Conservation (phyloP, 2,329 filamentous ascomycete species). For the Neofusicoccum cordaticola region DNA sequence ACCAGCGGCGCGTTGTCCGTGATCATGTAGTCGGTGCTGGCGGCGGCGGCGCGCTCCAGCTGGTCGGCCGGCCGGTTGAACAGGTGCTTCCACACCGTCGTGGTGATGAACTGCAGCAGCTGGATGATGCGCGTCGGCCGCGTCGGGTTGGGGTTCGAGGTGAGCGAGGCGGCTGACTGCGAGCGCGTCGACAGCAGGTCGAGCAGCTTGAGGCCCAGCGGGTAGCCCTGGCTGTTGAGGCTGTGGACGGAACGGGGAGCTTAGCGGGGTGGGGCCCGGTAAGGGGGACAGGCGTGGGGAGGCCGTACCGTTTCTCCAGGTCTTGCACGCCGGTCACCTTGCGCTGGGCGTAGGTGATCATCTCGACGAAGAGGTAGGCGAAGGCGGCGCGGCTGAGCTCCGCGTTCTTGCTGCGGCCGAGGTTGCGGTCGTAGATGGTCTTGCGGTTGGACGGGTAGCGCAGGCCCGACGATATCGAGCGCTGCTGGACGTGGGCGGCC, state of each 20-base stretch:
- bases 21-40: slow-evolving; percentile 97
- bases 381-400: slow-evolving; percentile 93
- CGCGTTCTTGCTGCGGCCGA: slow-evolving; percentile 83
- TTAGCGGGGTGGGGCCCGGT: slow-evolving; percentile 48
- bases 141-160: slow-evolving; percentile 33
- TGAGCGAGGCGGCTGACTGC: slow-evolving; percentile 31
- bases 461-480: slow-evolving; percentile 52
- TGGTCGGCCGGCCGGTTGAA: slow-evolving; percentile 89
- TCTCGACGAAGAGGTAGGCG: slow-evolving; percentile 92
- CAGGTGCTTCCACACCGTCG: slow-evolving; percentile 85
- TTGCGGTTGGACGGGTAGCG: slow-evolving; percentile 91
- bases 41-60: slow-evolving; percentile 82
- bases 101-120: slow-evolving; percentile 92
- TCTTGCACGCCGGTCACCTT: slow-evolving; percentile 90
- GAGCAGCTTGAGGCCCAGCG: slow-evolving; percentile 88
- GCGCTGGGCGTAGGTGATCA: slow-evolving; percentile 92
- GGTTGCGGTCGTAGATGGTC: slow-evolving; percentile 93
- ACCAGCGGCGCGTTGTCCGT: slow-evolving; percentile 97
- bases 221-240: slow-evolving; percentile 87
- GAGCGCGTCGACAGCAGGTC: slow-evolving; percentile 60
- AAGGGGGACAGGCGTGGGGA: neutral
- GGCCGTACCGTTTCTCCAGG: slow-evolving; percentile 75
- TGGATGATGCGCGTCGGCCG: slow-evolving; percentile 85
- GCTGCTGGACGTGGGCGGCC: slow-evolving; percentile 1
- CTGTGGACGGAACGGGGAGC: slow-evolving; percentile 44